A percentile compares a stretch with the other conserved stretches of the same genome.
These are phyloP conservation scores for Protomyces pachydermus DNA, from an alignment of 1,139 yeast genomes.

Conservation along the genomic window DNA sequence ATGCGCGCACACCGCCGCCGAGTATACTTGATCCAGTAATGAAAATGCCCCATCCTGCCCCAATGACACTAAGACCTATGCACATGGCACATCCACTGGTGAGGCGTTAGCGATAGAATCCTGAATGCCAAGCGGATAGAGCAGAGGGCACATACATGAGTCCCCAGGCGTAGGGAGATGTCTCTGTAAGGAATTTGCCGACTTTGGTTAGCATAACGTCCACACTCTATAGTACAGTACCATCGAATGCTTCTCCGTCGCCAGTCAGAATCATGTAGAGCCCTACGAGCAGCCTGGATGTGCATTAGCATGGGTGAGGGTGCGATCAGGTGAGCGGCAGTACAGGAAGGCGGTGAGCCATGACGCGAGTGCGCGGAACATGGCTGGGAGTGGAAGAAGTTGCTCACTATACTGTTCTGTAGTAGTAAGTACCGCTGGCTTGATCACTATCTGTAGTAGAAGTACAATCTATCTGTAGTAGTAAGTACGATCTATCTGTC, in stretches of 20 bases:
- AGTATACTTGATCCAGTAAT: constrained; percentile 89
- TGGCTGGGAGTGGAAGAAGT: neutral
- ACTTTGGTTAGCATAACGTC: neutral
- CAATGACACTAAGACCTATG: constrained; percentile 90
- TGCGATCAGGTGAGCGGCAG: neutral
- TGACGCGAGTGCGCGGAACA: constrained; percentile 8
- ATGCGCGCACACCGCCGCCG: constrained; percentile 98
- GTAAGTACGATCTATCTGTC: neutral
- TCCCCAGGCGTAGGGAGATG: constrained; percentile 98
- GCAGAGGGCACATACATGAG: constrained; percentile 41
- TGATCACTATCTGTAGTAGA: too few species aligned
- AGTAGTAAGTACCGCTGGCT: neutral
- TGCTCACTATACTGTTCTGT: too few species aligned
- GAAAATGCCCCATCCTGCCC: constrained; percentile 90
- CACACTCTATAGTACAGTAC: neutral
- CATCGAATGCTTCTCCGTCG: constrained; percentile 21
- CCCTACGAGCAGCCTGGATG: constrained; percentile 13
- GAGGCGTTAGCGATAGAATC: neutral
- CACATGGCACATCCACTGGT: constrained; percentile 73
- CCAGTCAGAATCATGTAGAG: constrained; percentile 25
- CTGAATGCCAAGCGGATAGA: too few species aligned
- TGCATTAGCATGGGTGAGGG: neutral
- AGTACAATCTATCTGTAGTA: too few species aligned
- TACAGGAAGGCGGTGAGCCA: constrained; percentile 25
- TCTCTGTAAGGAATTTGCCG: constrained; percentile 75